phyloP scores from a whole-genome alignment of 306 rosid genomes.

The Alnus rubra region DNA sequence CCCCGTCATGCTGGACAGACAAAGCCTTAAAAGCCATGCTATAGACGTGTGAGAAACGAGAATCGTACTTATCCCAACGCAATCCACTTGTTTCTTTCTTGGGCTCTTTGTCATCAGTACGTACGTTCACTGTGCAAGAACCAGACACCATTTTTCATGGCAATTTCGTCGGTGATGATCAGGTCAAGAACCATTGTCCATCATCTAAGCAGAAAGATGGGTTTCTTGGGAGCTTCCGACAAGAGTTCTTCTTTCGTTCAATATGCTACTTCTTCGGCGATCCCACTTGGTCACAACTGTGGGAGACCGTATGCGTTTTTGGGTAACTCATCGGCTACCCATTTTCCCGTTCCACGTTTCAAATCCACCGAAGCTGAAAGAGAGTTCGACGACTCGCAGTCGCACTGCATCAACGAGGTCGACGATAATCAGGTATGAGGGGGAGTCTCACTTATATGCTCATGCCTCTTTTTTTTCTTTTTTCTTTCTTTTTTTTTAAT shows the following conservation, averaged over 20 bases:
- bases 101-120: not conserved
- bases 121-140: not conserved
- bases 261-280: not conserved
- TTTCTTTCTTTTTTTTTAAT: too few relatives aligned
- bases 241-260: not conserved
- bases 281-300: not conserved
- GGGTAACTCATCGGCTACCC: not conserved
- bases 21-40: too few relatives aligned
- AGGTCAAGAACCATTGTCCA: conserved; percentile 24
- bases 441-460: not conserved
- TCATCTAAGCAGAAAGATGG: not conserved
- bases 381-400: conserved; percentile 26
- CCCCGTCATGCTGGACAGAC: too few relatives aligned
- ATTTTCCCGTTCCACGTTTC: conserved; percentile 22
- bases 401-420: conserved; percentile 10
- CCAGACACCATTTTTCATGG: conserved; percentile 6
- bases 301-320: not conserved
- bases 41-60: too few relatives aligned
- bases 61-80: too few relatives aligned
- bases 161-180: conserved; percentile 2
- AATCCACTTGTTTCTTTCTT: not conserved
- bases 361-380: conserved; percentile 46
- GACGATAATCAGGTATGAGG: conserved; percentile 30
- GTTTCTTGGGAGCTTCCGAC: not conserved
- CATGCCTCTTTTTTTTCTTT: too few relatives aligned